phyloP scores from a whole-genome alignment of 2,329 filamentous ascomycete species.

The Cordyceps sp. region DNA sequence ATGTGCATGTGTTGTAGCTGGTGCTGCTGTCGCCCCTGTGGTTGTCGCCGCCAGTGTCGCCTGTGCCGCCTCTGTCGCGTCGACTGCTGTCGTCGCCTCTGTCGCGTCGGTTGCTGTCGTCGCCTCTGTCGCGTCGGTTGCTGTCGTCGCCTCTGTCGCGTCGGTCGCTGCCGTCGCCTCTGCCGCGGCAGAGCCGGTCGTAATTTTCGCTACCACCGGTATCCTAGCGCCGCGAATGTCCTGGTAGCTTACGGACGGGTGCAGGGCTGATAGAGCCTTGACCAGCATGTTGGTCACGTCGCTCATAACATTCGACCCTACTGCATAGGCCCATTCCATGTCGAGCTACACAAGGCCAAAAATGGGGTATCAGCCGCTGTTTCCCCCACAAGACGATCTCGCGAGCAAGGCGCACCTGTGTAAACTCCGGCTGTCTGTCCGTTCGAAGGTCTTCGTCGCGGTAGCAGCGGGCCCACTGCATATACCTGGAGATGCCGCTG shows the following conservation, averaged over 20 bases:
- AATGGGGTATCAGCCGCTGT: neutral
- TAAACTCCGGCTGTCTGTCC: constrained; percentile 93
- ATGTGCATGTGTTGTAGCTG: constrained; percentile 11
- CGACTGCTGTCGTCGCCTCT: no score
- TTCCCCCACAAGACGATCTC: neutral
- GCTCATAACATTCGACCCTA: constrained; percentile 20
- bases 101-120: no score
- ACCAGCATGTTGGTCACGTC: constrained; percentile 20
- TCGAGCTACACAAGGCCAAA: constrained; percentile 43
- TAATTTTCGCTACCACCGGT: constrained; percentile 14
- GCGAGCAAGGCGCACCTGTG: constrained; percentile 39
- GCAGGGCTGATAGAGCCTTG: constrained; percentile 10
- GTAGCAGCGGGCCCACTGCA: constrained; percentile 88
- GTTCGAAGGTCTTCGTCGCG: constrained; percentile 86
- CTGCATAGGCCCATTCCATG: constrained; percentile 81
- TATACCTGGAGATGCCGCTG: constrained; percentile 67
- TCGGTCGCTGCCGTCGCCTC: no score
- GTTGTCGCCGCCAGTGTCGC: no score
- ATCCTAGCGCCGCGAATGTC: constrained; percentile 28
- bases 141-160: no score
- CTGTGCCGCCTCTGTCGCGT: no score
- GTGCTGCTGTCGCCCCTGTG: no score
- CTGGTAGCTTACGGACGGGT: constrained; percentile 39
- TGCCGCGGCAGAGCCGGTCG: no score
- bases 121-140: no score